Base-by-base conservation (phyloP, 805 yeast species). In the Yarrowia keelungensis region DNA sequence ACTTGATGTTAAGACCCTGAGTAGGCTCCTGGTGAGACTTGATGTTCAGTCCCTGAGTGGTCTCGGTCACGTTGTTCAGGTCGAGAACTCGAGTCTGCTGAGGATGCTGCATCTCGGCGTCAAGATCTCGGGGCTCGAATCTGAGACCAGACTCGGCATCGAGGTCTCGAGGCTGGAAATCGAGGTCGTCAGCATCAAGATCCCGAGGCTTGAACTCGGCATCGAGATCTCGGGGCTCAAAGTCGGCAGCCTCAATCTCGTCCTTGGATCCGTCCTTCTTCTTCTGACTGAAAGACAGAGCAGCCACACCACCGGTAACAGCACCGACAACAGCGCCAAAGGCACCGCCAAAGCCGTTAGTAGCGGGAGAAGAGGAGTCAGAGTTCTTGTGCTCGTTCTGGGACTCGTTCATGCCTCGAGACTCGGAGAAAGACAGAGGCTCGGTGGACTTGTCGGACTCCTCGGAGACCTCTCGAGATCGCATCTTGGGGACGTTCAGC, bases 221-320 rank as follows among this genome's bases (percentile, higher is more conserved):
- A 22, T 47, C 51, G 14, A 47, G 36, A 14, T 47, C 36, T 26
- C 51, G 51, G 12, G 51, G 42, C 26, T 50, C 41, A 16, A 16
- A 35, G 15, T 53, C 49, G 26, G 16, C 58, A 11, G 12, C n/a
- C n/a, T 53, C 22, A 8, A 8, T 14, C 16, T 51, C 45, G 8
- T 36, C 58, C 58, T 38, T 36, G n/a, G 45, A 7, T 8, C 12
- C 43, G 16, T 53, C 64, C 42, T 56, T 56, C 41, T 56, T 43
- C 41, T 56, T 56, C 49, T 56, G 38, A 22, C 47, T 50, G n/a
- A 56, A 56, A 10, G 64, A 56, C 10, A 56, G 64, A 26, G 50
- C 64, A 35, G 64, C 64, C 11, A 56, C 49, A 14, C 64, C 64
- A 15, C 41, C 39, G 5, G 64, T 56, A 15, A 56, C 32, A 35